These are phyloP conservation scores for Fusarium devonianum DNA, from an alignment of 2,329 filamentous ascomycete genomes.

Conservation along the genomic window DNA sequence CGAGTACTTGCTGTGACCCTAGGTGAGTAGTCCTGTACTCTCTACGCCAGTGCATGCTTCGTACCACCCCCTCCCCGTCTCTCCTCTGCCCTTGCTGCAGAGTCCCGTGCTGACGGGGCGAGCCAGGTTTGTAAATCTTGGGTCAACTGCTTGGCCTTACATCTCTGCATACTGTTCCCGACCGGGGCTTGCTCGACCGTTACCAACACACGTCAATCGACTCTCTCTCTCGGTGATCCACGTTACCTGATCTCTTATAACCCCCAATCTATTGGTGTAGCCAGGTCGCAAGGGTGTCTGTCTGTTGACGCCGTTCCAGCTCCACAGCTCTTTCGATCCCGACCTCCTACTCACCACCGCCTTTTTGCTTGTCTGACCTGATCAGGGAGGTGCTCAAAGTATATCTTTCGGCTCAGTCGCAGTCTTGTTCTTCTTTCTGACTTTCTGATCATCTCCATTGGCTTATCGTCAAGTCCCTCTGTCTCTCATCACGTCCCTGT, in stretches of 20 bases:
- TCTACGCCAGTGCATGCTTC: conserved; percentile 7
- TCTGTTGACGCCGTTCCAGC: conserved; percentile 19
- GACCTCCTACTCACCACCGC: conserved; percentile 38
- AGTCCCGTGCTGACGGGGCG: conserved; percentile 35
- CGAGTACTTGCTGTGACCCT: conserved; percentile 2
- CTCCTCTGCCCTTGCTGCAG: conserved; percentile 21
- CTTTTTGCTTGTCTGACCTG: conserved; percentile 39
- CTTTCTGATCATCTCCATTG: conserved; percentile 17
- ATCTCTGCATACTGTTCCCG: conserved; percentile 18
- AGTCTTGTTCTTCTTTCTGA: conserved; percentile 14
- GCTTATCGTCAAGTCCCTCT: conserved; percentile 8
- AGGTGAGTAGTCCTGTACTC: conserved; percentile 5
- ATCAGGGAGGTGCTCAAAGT: conserved; percentile 31
- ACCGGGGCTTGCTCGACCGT: conserved; percentile 14
- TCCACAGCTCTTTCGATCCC: conserved; percentile 41
- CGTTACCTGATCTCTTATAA: conserved; percentile 16
- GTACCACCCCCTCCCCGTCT: conserved; percentile 15
- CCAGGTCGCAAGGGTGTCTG: conserved; percentile 31
- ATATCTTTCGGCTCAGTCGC: conserved; percentile 32
- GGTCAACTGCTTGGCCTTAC: conserved; percentile 24
- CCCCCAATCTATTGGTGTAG: conserved; percentile 30
- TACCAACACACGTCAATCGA: conserved; percentile 12
- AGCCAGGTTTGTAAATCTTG: conserved; percentile 30
- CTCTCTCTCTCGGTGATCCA: conserved; percentile 1
- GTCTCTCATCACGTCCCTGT: conserved; percentile 12